Evolutionary conservation across 2,329 filamentous ascomycete species (phyloP).

Genomic region (Blastomyces percursus): DNA sequence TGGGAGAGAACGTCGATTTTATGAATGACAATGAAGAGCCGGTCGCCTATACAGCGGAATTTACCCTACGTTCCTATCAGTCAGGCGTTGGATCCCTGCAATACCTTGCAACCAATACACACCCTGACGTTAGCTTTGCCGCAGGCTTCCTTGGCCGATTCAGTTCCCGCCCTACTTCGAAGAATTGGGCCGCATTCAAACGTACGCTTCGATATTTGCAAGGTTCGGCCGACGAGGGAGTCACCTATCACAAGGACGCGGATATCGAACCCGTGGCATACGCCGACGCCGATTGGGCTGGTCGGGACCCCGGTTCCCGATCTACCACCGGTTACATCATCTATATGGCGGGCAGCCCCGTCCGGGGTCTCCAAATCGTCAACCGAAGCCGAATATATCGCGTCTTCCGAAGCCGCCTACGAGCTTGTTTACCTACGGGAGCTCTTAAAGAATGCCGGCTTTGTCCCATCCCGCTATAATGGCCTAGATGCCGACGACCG

Average conservation of each 20-base stretch:
- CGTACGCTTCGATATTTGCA: not conserved
- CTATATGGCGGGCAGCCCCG: not conserved
- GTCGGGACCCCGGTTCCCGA: not conserved
- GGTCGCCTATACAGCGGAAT: not conserved
- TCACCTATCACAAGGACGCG: not conserved
- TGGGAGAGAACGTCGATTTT: not conserved
- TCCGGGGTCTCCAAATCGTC: not conserved
- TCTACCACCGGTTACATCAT: not conserved
- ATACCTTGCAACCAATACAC: not conserved
- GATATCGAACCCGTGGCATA: not conserved
- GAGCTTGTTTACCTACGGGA: not conserved
- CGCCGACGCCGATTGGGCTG: not conserved
- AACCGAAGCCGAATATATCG: no score
- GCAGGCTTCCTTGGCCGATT: not conserved
- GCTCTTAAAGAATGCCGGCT: not conserved
- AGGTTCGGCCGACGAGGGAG: not conserved
- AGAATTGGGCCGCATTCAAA: not conserved
- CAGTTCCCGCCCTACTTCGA: not conserved
- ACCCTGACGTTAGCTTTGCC: not conserved
- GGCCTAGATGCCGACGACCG: not conserved
- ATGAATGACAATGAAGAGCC: not conserved
- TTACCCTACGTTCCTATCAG: not conserved
- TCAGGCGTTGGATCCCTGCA: not conserved
- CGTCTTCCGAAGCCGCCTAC: not conserved
- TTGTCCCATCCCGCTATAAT: not conserved